Percentiles rank a stretch among this genome's conserved stretches.
Evolutionary conservation across 2,329 filamentous ascomycete species (phyloP).

Genomic region (Hypoxylon sp.): DNA sequence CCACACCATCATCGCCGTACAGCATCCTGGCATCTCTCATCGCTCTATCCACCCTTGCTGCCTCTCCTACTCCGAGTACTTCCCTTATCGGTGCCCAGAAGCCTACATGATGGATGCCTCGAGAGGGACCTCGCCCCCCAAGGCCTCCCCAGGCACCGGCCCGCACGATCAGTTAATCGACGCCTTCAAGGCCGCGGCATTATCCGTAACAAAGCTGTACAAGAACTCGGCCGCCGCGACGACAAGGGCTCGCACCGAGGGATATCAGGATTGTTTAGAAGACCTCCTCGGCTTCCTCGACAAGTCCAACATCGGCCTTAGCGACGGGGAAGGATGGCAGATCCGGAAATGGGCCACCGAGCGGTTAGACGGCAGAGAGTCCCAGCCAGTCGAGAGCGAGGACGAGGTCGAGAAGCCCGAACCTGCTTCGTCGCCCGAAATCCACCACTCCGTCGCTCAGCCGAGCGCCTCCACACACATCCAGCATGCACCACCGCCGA

Average conservation of each 20-base stretch:
- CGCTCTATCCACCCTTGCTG: not conserved
- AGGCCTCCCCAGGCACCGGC: constrained; percentile 49
- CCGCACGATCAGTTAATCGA: constrained; percentile 76
- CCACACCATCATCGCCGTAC: constrained; percentile 2
- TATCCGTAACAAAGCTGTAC: constrained; percentile 96
- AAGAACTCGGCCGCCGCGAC: constrained; percentile 86
- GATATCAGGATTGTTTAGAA: constrained; percentile 93
- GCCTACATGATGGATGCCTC: constrained; percentile 38
- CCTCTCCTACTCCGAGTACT: not conserved
- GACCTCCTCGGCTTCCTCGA: constrained; percentile 89
- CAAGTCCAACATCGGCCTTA: constrained; percentile 77
- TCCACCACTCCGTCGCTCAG: constrained; percentile 55
- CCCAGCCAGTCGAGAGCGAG: constrained; percentile 68
- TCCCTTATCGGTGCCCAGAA: not conserved
- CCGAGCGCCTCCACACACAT: constrained; percentile 43
- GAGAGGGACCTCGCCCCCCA: constrained; percentile 44
- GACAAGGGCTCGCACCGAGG: constrained; percentile 76
- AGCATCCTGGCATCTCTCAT: not conserved
- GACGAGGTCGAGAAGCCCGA: constrained; percentile 73
- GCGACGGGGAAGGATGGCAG: constrained; percentile 77
- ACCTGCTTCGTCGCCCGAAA: constrained; percentile 64
- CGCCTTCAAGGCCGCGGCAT: constrained; percentile 88
- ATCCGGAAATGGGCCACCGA: constrained; percentile 73
- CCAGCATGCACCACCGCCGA: constrained; percentile 50
- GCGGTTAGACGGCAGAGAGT: constrained; percentile 69